Conservation (phyloP, 306 rosid genomes). For the Pyrus pyrifolia region DNA sequence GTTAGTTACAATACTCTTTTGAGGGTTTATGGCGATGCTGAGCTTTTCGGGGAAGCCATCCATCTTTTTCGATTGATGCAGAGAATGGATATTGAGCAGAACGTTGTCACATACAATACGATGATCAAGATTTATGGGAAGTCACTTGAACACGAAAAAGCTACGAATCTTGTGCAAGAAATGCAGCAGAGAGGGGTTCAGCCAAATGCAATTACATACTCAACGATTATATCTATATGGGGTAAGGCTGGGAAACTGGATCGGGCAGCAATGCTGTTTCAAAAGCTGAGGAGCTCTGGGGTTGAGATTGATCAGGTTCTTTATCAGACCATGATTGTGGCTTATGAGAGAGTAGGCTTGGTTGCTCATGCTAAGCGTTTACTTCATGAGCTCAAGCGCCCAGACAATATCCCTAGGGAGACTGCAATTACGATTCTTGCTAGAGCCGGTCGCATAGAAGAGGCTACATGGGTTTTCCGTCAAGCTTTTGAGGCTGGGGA, state of each 20-base stretch:
- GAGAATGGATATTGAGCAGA: constrained; percentile 61
- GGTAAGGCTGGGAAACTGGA: constrained; percentile 87
- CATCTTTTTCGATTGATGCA: constrained; percentile 90
- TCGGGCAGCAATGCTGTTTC: constrained; percentile 78
- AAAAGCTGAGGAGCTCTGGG: constrained; percentile 77
- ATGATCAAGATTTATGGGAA: constrained; percentile 89
- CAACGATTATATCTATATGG: constrained; percentile 89
- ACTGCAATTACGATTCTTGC: constrained; percentile 75
- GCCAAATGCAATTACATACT: constrained; percentile 86
- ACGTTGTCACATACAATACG: constrained; percentile 81
- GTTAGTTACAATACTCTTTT: constrained; percentile 86
- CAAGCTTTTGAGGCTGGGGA: constrained; percentile 76
- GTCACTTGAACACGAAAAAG: constrained; percentile 81
- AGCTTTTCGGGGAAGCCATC: constrained; percentile 84
- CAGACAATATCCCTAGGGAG: constrained; percentile 69
- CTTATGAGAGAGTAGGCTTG: constrained; percentile 79
- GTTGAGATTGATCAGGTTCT: constrained; percentile 81
- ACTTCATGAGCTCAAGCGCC: constrained; percentile 71
- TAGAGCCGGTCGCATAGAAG: constrained; percentile 80
- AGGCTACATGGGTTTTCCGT: constrained; percentile 93
- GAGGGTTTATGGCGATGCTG: constrained; percentile 92
- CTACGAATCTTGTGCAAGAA: constrained; percentile 79
- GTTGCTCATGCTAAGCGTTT: constrained; percentile 90
- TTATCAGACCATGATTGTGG: constrained; percentile 91
- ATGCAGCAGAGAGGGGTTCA: constrained; percentile 79